A percentile compares a stretch with the other conserved stretches of the same genome.
Conservation (phyloP, 768 basidiomycete species). For the Stropharia rugosoannulata region DNA sequence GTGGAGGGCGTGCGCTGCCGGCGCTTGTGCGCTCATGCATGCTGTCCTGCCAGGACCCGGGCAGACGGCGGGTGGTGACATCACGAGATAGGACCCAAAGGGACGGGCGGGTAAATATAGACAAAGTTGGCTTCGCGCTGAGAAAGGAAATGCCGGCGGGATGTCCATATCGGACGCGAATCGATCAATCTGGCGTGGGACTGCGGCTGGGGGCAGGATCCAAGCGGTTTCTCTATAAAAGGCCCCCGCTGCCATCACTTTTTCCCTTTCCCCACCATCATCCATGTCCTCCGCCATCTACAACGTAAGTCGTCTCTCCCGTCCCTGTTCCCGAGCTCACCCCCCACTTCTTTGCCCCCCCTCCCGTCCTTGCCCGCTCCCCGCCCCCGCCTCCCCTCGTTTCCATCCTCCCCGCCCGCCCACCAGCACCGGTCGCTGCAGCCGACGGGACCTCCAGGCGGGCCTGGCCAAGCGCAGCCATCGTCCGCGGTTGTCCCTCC, state of each 20-base stretch:
- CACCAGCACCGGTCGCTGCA: conserved; percentile 56
- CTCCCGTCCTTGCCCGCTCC: neutral
- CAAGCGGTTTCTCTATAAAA: neutral
- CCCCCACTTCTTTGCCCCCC: neutral
- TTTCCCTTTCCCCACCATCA: conserved; percentile 2
- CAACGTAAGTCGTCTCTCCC: conserved; percentile 15
- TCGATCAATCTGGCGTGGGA: conserved; percentile 1
- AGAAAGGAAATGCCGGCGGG: conserved; percentile 10
- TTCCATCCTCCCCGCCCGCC: neutral
- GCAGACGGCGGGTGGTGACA: neutral
- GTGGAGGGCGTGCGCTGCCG: neutral
- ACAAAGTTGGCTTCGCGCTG: conserved; percentile 2
- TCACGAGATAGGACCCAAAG: neutral
- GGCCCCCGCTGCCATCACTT: neutral
- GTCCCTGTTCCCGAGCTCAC: neutral
- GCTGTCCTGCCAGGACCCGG: neutral
- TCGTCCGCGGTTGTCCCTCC: conserved; percentile 12
- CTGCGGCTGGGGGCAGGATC: neutral
- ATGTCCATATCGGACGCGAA: neutral
- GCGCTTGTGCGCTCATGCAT: neutral
- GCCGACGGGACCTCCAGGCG: conserved; percentile 47
- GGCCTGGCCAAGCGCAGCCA: conserved; percentile 32
- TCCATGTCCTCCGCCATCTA: conserved; percentile 20
- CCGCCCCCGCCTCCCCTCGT: conserved; percentile 13
- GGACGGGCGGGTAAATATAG: neutral